Evolutionary conservation across 2,329 filamentous ascomycete genomes (phyloP).

Genomic region (Sclerotinia subarctica): DNA sequence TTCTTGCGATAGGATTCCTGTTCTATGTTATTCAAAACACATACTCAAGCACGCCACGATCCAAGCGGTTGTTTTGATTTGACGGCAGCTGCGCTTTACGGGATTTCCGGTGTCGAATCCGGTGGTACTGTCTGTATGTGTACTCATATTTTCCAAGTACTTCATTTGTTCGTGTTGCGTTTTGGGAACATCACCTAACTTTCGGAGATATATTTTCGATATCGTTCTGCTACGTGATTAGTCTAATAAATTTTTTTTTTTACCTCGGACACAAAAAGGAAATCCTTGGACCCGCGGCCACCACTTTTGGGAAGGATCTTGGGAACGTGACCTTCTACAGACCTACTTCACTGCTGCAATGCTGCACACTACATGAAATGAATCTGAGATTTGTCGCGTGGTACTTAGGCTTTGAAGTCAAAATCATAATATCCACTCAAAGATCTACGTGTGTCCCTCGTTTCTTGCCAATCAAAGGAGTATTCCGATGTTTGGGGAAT

Average conservation of each 20-base stretch:
- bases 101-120: slow-evolving; percentile 11
- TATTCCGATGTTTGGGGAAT: not conserved
- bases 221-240: not conserved
- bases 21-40: not conserved
- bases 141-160: not conserved
- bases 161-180: not conserved
- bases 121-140: slow-evolving; percentile 4
- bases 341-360: not conserved
- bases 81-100: not conserved
- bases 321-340: slow-evolving; percentile 3
- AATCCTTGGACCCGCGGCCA: slow-evolving; percentile 4
- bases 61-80: slow-evolving; percentile 3
- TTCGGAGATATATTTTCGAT: not conserved
- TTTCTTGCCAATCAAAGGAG: not conserved
- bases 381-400: slow-evolving; percentile 18
- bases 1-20: slow-evolving; percentile 1
- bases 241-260: not conserved
- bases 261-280: not conserved
- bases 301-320: slow-evolving; percentile 7
- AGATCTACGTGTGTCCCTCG: not conserved
- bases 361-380: not conserved
- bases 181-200: not conserved
- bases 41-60: not conserved
- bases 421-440: slow-evolving; percentile 9
- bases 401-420: slow-evolving; percentile 19